phyloP scores from a whole-genome alignment of 2,329 filamentous ascomycete species.

The Daldinia sp. region DNA sequence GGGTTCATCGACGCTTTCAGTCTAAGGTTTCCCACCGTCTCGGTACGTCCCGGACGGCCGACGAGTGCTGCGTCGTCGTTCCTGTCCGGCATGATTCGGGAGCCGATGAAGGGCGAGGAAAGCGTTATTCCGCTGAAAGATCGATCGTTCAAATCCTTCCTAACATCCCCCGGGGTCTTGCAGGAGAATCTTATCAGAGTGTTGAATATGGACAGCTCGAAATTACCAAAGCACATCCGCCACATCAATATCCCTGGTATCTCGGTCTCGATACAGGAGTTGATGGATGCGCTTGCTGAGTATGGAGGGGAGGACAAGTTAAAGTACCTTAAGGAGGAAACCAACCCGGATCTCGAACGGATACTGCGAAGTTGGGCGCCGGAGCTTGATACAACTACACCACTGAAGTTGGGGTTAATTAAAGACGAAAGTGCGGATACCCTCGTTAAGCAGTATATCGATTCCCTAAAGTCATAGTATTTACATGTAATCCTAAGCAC shows the following conservation, averaged over 20 bases:
- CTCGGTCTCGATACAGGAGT: constrained; percentile 65
- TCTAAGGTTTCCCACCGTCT: constrained; percentile 68
- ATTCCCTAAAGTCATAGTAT: constrained; percentile 46
- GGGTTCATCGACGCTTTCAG: constrained; percentile 65
- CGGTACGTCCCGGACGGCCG: constrained; percentile 67
- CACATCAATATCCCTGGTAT: constrained; percentile 67
- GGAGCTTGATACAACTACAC: constrained; percentile 61
- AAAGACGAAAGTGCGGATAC: constrained; percentile 61
- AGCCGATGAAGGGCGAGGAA: constrained; percentile 64
- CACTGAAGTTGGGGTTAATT: constrained; percentile 60
- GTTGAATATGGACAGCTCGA: constrained; percentile 50
- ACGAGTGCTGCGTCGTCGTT: constrained; percentile 70
- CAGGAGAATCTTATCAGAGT: constrained; percentile 62
- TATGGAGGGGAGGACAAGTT: constrained; percentile 64
- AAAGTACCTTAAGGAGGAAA: constrained; percentile 61
- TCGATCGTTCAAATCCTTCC: constrained; percentile 59
- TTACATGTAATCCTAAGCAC: background rate
- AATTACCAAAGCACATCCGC: constrained; percentile 56
- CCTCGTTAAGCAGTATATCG: constrained; percentile 64
- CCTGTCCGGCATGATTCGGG: constrained; percentile 69
- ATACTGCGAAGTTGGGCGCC: constrained; percentile 69
- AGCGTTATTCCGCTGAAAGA: constrained; percentile 62
- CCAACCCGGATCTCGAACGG: constrained; percentile 60
- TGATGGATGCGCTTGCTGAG: constrained; percentile 65
- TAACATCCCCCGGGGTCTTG: constrained; percentile 62